Evolutionary conservation across 495 filamentous ascomycete genomes (phyloP).

Genomic region (Cercophora samala): DNA sequence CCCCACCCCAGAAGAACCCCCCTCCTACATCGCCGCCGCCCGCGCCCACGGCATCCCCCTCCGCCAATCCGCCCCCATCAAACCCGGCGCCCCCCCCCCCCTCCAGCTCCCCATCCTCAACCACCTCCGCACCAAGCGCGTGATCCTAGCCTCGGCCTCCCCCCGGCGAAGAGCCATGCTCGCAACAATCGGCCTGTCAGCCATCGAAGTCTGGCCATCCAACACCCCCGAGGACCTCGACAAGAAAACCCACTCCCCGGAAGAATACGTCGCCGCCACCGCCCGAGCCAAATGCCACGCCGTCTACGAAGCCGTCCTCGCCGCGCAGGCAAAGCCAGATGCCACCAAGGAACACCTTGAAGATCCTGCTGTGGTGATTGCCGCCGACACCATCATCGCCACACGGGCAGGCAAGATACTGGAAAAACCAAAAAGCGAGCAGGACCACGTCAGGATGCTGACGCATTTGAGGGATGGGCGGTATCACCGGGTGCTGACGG

Average conservation of each 20-base stretch:
- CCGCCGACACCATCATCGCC: constrained; percentile 89
- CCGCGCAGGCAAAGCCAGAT: neutral
- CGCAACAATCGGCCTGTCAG: constrained; percentile 62
- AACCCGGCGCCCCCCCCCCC: constrained; percentile 50
- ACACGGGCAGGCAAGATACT: constrained; percentile 69
- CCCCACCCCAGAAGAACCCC: constrained; percentile 32
- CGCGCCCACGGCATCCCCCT: constrained; percentile 37
- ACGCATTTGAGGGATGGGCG: constrained; percentile 68
- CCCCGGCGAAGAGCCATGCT: constrained; percentile 81
- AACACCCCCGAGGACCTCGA: constrained; percentile 75
- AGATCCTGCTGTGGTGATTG: constrained; percentile 82
- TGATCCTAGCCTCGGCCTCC: constrained; percentile 84
- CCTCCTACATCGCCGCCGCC: constrained; percentile 44
- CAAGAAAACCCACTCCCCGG: constrained; percentile 68
- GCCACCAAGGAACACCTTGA: constrained; percentile 23
- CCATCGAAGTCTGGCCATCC: constrained; percentile 69
- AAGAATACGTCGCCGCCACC: constrained; percentile 87
- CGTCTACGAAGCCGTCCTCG: constrained; percentile 68
- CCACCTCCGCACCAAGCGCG: constrained; percentile 64
- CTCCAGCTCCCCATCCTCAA: constrained; percentile 75
- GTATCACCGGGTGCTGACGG: constrained; percentile 75
- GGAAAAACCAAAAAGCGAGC: constrained; percentile 81
- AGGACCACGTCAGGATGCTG: constrained; percentile 81
- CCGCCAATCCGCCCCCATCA: constrained; percentile 32
- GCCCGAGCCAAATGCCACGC: constrained; percentile 74